Evolutionary conservation across 164 flowering plant genomes (phyloP), one percentile per base, ranked within the genome.

Genomic region (Litsea cubeba): DNA sequence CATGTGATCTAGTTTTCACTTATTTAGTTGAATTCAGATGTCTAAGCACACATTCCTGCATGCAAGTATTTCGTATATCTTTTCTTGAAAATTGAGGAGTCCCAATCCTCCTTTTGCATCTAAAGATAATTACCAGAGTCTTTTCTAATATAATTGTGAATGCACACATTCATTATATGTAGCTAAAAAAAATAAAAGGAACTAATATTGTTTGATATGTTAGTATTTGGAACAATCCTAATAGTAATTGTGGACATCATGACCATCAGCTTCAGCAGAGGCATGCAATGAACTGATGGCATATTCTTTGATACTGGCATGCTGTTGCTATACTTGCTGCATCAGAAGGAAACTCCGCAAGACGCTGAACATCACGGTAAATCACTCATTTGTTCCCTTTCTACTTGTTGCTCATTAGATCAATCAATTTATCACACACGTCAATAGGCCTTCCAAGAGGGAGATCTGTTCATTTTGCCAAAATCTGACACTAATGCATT

Each of bases 321-420:
- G 99, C 81, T 96, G 99, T 75, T 96, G 98, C 83, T 92, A 94
- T 74, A 96, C 99, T 54, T 96, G 97, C 82, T 94, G 97, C 76
- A 65, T 91, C 64, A 86, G 99, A 81, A 86, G 97, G 81, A 96
- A 94, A 84, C 99, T 96, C 51, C 93, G 99, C 24, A 94, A 85
- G 83, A 84, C 25, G 67, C 83, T 96, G 74, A 91, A 89, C 76
- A 91, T 96, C 82, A 82, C 81, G 87, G 99, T 96, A 86, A 73
- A 4, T 54, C 51, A 66, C 50, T 40, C 40, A 24, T 17, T 17
- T 12, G 25, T 51, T 17, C 26, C 35, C 15, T 65, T 65, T 17
- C 32, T 17, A 24, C 30, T 25, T n/a, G n/a, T 15, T 18, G 17
- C 12, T 11, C 12, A 15, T 6, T 26, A 50, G 20, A 28, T 3